Evolutionary conservation across 352 stramenopile genomes (phyloP).

Genomic region (Pythium folliculosum): DNA sequence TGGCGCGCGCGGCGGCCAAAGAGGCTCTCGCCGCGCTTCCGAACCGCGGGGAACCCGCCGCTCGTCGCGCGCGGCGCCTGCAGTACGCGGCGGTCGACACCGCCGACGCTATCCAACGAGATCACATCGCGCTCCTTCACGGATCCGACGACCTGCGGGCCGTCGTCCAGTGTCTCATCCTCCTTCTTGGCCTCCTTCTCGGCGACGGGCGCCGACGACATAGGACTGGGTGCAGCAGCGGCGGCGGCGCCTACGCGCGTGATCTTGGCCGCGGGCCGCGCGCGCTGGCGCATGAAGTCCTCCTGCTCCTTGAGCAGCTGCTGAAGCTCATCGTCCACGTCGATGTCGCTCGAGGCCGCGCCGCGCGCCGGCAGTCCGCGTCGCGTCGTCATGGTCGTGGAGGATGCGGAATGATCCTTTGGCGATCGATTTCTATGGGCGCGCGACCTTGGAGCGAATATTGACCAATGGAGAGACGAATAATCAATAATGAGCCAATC

Average conservation of each 20-base stretch:
- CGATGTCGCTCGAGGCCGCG: constrained; percentile 29
- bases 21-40: constrained; percentile 58
- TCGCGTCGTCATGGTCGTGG: constrained; percentile 10
- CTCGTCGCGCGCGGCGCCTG: constrained; percentile 30
- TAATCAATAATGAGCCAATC: too few species aligned
- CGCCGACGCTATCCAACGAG: constrained; percentile 35
- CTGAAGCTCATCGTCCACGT: constrained; percentile 79
- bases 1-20: constrained; percentile 63
- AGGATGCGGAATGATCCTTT: not conserved
- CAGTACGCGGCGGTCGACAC: constrained; percentile 15
- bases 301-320: constrained; percentile 83
- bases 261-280: constrained; percentile 64
- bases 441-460: too few species aligned
- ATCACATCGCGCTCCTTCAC: constrained; percentile 71
- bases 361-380: not conserved
- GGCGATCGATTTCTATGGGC: too few species aligned
- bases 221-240: not conserved
- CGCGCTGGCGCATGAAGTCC: constrained; percentile 63
- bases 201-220: not conserved
- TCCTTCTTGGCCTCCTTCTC: constrained; percentile 1
- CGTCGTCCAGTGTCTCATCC: constrained; percentile 17
- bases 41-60: constrained; percentile 63
- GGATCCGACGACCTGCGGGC: constrained; percentile 47
- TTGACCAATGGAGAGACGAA: too few species aligned
- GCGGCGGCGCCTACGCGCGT: constrained; percentile 28